phyloP scores from a whole-genome alignment of 441 rosid genomes.

The Erysimum pusillum region DNA sequence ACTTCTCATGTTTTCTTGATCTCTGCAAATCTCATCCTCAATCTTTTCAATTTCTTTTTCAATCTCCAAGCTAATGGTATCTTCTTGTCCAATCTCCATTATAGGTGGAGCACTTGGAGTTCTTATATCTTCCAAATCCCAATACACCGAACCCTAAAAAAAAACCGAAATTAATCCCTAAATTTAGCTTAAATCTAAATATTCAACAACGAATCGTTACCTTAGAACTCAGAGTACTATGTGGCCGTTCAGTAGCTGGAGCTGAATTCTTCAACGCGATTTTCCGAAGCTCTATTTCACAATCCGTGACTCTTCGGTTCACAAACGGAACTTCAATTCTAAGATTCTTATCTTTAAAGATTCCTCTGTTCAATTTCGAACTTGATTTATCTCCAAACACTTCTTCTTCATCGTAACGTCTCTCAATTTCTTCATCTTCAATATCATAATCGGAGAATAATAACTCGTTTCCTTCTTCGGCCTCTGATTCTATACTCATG shows the following conservation, averaged over 20 bases:
- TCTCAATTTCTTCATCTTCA: conserved; percentile 44
- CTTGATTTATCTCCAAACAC: conserved; percentile 46
- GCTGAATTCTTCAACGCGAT: conserved; percentile 51
- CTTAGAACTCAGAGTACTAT: conserved; percentile 54
- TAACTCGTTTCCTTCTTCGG: conserved; percentile 28
- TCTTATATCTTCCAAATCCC: conserved; percentile 63
- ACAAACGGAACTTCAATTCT: conserved; percentile 70
- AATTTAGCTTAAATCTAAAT: neutral
- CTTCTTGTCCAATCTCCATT: conserved; percentile 62
- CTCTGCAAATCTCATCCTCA: conserved; percentile 45
- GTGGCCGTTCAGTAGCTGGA: conserved; percentile 58
- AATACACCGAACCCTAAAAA: conserved; percentile 57
- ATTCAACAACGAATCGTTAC: neutral
- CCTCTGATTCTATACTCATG: conserved; percentile 76
- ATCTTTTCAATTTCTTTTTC: conserved; percentile 54
- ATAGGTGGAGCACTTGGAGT: conserved; percentile 98
- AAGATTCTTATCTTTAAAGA: conserved; percentile 63
- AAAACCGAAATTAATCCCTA: neutral
- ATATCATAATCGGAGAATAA: conserved; percentile 53
- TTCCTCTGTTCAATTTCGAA: conserved; percentile 65
- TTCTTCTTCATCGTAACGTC: conserved; percentile 52
- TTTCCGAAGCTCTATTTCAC: conserved; percentile 48
- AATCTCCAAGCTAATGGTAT: conserved; percentile 44
- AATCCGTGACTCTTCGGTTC: conserved; percentile 68
- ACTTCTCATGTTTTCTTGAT: conserved; percentile 31